Conservation (phyloP, 805 yeast genomes). For the Candida coquimbonensis region DNA sequence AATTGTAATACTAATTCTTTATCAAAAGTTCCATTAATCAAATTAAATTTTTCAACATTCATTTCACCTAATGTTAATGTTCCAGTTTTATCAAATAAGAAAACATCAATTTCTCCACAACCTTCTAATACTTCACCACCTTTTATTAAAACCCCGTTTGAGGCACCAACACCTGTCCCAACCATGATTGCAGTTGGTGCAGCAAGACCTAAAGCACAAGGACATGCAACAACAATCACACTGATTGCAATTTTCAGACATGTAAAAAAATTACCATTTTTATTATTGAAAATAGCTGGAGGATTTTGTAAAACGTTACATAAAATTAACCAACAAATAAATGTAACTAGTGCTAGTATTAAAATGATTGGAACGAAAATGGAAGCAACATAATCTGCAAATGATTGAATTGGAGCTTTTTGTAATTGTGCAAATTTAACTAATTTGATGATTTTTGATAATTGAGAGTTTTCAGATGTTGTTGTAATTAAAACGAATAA, state of each 20-base stretch:
- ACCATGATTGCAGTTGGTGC: conserved; percentile 99
- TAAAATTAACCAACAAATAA: conserved; percentile 51
- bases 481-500: conserved; percentile 60
- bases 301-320: conserved; percentile 29
- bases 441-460: conserved; percentile 77
- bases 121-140: conserved; percentile 87
- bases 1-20: conserved; percentile 37
- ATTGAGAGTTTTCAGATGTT: conserved; percentile 79
- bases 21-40: conserved; percentile 11
- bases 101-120: conserved; percentile 54
- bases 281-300: conserved; percentile 43
- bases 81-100: conserved; percentile 93
- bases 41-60: conserved; percentile 31
- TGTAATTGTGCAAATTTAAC: conserved; percentile 86
- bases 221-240: conserved; percentile 96
- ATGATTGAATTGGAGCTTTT: conserved; percentile 86
- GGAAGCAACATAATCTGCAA: conserved; percentile 79
- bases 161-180: conserved; percentile 94
- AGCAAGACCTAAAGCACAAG: conserved; percentile 95
- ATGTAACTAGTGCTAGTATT: conserved; percentile 54
- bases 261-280: conserved; percentile 53
- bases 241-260: conserved; percentile 79
- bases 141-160: conserved; percentile 81
- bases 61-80: conserved; percentile 85
- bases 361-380: conserved; percentile 77